Conservation (phyloP, 192 early-diverging fungal species). For the Rhizoclosmatium globosum region DNA sequence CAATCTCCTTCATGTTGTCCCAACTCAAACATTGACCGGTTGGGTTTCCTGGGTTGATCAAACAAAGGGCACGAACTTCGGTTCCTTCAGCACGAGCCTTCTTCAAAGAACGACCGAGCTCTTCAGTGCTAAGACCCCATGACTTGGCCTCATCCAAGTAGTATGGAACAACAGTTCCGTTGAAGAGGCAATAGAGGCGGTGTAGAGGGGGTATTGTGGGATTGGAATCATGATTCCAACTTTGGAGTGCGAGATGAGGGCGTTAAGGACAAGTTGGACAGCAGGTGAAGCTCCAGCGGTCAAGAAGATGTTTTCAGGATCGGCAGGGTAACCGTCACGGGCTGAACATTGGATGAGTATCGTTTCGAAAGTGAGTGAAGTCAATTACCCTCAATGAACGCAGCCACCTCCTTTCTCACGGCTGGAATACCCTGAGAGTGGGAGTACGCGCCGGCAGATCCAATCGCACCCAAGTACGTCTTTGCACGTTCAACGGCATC, state of each 20-base stretch:
- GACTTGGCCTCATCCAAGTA: constrained; percentile 85
- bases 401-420: constrained; percentile 87
- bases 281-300: constrained; percentile 81
- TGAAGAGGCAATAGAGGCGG: constrained; percentile 87
- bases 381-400: constrained; percentile 76
- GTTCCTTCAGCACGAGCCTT: constrained; percentile 74
- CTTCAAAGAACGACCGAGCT: constrained; percentile 70
- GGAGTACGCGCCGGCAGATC: constrained; percentile 88
- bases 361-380: not conserved
- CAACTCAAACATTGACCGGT: constrained; percentile 88
- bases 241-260: constrained; percentile 76
- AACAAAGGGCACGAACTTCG: constrained; percentile 92
- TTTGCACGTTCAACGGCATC: constrained; percentile 91
- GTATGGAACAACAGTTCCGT: constrained; percentile 91
- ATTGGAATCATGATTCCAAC: constrained; percentile 99
- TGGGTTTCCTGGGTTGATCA: constrained; percentile 99
- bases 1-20: constrained; percentile 87
- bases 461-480: constrained; percentile 72
- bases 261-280: constrained; percentile 90
- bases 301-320: constrained; percentile 71
- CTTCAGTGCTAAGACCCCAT: constrained; percentile 78
- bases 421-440: constrained; percentile 92
- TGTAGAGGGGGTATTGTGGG: constrained; percentile 98
- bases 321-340: constrained; percentile 90
- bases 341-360: constrained; percentile 36